Percentiles rank a stretch among this genome's conserved stretches.
Evolutionary conservation across 768 basidiomycete species (phyloP).

Genomic region (Kwoniella mangroviensis): DNA sequence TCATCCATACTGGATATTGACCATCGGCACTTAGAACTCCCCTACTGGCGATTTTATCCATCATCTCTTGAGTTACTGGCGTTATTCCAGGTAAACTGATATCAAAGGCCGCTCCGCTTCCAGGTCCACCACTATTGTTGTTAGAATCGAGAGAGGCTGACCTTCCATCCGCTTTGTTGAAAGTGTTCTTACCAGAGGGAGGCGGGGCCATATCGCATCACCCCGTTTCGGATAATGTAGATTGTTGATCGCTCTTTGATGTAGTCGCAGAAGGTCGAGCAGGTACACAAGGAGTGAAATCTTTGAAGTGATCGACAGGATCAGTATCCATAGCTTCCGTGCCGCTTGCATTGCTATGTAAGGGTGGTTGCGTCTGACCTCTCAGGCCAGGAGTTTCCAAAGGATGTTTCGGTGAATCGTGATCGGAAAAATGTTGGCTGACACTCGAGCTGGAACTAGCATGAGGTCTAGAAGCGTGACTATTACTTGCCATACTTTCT

Average conservation of each 20-base stretch:
- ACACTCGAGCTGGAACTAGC: conserved; percentile 21
- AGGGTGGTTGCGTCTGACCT: neutral
- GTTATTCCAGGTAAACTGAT: neutral
- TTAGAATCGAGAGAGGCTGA: no score
- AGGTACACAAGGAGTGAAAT: neutral
- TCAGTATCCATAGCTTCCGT: conserved; percentile 13
- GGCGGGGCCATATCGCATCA: conserved; percentile 4
- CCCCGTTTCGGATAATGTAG: neutral
- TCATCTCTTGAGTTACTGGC: conserved; percentile 5
- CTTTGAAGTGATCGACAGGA: neutral
- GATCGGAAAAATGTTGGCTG: conserved; percentile 11
- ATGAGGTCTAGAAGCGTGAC: conserved; percentile 2
- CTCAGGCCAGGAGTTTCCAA: neutral
- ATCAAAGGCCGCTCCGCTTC: neutral
- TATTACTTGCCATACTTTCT: conserved; percentile 18
- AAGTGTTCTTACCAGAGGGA: neutral
- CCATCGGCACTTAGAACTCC: neutral
- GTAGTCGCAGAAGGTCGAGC: neutral
- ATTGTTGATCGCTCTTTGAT: neutral
- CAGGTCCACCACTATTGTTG: neutral
- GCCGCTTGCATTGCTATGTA: neutral
- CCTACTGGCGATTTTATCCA: neutral
- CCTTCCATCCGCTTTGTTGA: neutral
- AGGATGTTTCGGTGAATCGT: conserved; percentile 15
- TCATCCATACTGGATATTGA: conserved; percentile 7